Base-by-base conservation (phyloP, 108 stramenopile species). In the Parietichytrium sp. region DNA sequence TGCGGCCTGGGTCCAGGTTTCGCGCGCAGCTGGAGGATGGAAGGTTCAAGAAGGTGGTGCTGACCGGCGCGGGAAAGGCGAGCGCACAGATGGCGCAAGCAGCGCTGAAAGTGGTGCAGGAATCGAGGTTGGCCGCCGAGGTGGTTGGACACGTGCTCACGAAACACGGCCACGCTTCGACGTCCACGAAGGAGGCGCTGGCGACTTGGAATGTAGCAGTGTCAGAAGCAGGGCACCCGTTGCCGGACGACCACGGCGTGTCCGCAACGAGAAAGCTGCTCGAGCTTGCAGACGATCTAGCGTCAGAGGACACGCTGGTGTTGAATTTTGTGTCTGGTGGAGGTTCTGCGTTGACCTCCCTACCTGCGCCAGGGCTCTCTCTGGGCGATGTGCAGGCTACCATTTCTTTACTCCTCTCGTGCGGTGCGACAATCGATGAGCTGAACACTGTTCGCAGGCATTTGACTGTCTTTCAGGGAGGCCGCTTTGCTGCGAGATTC, bases 361-460 rank as follows among this genome's bases (percentile, higher is more conserved):
- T 31, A 0, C 45, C 78, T 10, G 78, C 78, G 23, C 7, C 20
- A 47, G 78, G 78, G 18, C 45, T 78, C 8, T 8, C 38, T n/a
- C 47, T 78, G 45, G 13, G 77, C 20, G 82, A 80, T 23, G 51
- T 82, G 30, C 48, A 50, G 23, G 20, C 29, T 8, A 78, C 72
- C 3, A 27, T 25, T 25, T 8, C 47, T 6, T 23, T 47, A 29
- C 42, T 82, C 26, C 55, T 82, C 20, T 45, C n/a, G n/a, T 42
- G 38, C 77, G 82, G 82, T 20, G 82, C 82, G 7, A 15, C 25
- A 26, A 82, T 82, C 23, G 51, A 82, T 18, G 82, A 77, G 31
- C 47, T 82, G 72, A 82, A 82, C 47, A 47, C 72, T 4, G 72
- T 82, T 13, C 55, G 82, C 49, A 47, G 30, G 25, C 29, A 27